Evolutionary conservation across 116 monocot genomes (phyloP), one percentile per base, ranked within the genome.

Genomic region (Iris pallida): DNA sequence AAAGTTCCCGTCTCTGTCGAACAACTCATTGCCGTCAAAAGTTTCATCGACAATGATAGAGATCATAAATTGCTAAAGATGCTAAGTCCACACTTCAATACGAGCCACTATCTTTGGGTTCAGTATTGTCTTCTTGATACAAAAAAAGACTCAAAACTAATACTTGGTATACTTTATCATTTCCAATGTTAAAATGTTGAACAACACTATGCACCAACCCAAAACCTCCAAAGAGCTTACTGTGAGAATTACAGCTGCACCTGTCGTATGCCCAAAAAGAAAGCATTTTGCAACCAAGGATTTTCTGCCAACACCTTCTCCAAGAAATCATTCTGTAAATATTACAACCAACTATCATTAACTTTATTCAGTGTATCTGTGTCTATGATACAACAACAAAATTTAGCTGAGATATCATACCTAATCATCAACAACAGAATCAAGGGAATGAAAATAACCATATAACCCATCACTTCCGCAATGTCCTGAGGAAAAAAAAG

Each of bases 381-480:
- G 5, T 16, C 1, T 44, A 57, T 47, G 14, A 1, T 41, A 63
- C 9, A 16, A 53, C 10, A 15, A 13, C 45, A 8, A 45, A 11
- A 30, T 62, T 14, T 61, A 41, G 16, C 16, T 57, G 6, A 66
- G 17, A 10, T 14, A 20, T 61, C 7, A 5, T 86, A 95, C 95
- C 86, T 83, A 62, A 55, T 95, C 95, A 73, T 55, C 70, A 30
- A 91, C 85, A 57, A 88, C 95, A 84, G 79, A 83, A 72, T 95
- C 91, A 76, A 95, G 88, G 8, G 90, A 90, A 62, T 85, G 91
- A 59, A 95, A 90, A 71, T 95, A 95, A 20, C 95, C 95, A 78
- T 95, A 91, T 47, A 95, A 58, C 14, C 82, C 83, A 77, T 88
- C 95, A 75, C 95, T 95, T 75, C 95, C 95, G 42, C 95, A 90